A percentile compares a stretch with the other conserved stretches of the same genome.
Evolutionary conservation across 2,329 filamentous ascomycete species (phyloP).

Genomic region (Celoporthe dispersa): DNA sequence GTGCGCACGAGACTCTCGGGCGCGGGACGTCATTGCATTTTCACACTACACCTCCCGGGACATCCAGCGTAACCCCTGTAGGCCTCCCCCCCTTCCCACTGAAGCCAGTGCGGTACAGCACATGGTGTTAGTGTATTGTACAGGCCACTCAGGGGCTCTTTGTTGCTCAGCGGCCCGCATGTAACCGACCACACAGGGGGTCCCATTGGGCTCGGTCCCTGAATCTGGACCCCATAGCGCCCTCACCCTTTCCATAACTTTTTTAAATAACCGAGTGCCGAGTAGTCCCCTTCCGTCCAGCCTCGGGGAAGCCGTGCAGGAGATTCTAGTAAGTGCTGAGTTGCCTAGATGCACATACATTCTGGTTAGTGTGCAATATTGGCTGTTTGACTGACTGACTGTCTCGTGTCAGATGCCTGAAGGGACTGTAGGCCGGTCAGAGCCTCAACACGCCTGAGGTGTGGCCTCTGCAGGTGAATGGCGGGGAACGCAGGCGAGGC

Average conservation of each 20-base stretch:
- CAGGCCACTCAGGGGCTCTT: slow-evolving; percentile 22
- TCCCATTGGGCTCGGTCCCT: slow-evolving; percentile 9
- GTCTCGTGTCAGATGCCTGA: background rate
- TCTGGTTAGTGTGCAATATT: background rate
- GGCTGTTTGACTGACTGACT: background rate
- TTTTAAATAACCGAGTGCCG: slow-evolving; percentile 18
- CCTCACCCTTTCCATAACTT: background rate
- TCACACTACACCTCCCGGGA: slow-evolving; percentile 1
- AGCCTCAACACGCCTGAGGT: too few relatives aligned
- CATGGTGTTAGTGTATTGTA: background rate
- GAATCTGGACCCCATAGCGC: slow-evolving; percentile 4
- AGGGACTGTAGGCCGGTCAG: background rate
- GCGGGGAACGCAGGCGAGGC: slow-evolving; percentile 8
- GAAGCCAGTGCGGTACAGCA: background rate
- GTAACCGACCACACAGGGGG: slow-evolving; percentile 13
- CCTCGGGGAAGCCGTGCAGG: background rate
- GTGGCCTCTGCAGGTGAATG: slow-evolving; percentile 12
- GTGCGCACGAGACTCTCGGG: slow-evolving; percentile 5
- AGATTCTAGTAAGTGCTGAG: background rate
- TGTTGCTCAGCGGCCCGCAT: slow-evolving; percentile 24
- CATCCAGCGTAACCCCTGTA: background rate
- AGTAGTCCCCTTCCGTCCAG: slow-evolving; percentile 12
- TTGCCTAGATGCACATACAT: background rate
- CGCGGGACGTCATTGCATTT: slow-evolving; percentile 25
- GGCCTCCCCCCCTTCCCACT: background rate